Evolutionary conservation across 1,139 yeast species (phyloP), one percentile per base, ranked within the genome.

Genomic region (Saccharomyces hybrid): DNA sequence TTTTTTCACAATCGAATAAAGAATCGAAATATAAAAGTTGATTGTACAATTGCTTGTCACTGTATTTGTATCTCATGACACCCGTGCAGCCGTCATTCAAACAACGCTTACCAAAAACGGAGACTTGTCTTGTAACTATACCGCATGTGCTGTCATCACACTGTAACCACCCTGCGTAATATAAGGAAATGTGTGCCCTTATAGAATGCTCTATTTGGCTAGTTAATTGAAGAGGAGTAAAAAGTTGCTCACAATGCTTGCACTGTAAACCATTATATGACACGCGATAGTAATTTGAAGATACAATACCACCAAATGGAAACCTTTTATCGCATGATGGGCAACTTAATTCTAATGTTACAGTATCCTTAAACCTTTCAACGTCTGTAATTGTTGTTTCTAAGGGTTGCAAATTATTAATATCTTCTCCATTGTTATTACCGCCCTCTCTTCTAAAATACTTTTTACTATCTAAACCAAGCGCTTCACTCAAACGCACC

Each of bases 91-190:
- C 60, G 78, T 78, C 57, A 70, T 70, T 52, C 56, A 90, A 77
- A 72, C 99, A 93, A 62, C 95, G 78, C 62, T 83, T 83, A 57
- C 97, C 98, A 65, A 88, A 90, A 2, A 91, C 97, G 13, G 93
- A 83, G 26, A 93, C 79, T 66, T 91, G 96, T 58, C 97, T 78
- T 0, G 98, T 91, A 23, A 79, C 77, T 54, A 81, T 76, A 7
- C 88, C 90, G 75, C 99, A 95, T 0, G 95, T 81, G 2, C 82
- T 70, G 62, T 91, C 97, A 67, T 87, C 95, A 72, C 99, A 95
- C 0, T 73, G 74, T 46, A 90, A 74, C 91, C 95, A 84, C 4
- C 93, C 95, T 16, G 88, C 84, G 67, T 95, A 95, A 70, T 91
- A 95, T 46, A 78, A 70, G 0, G 91, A 77, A 51, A 93, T 83